Evolutionary conservation across 768 basidiomycete genomes (phyloP), one percentile per base, ranked within the genome.

Genomic region (Dictyophora rubrovolvata): DNA sequence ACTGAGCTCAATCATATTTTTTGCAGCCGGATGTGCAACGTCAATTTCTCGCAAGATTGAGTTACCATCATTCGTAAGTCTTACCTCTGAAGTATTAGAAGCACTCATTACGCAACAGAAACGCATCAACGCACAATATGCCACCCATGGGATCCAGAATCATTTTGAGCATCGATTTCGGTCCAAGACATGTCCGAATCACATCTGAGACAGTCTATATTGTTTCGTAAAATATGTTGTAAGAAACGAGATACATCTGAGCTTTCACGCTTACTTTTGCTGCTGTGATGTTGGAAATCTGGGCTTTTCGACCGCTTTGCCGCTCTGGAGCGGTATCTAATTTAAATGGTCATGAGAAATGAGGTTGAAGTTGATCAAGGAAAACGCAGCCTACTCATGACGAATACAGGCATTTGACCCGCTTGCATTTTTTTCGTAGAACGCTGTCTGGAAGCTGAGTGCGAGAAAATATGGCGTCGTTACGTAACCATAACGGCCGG

Each of bases 121-220:
- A 34, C 16, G 6, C 21, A 17, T n/a, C 23, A 56, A 56, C 77
- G 62, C 59, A 95, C 95, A 97, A 68, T 65, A 99, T 98, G 56
- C 96, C 96, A 55, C 96, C 96, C 96, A 99, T 98, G 1, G 94
- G 94, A 75, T 98, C 95, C 48, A 97, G 74, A 65, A 98, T 96
- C 96, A 99, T 98, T 79, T 98, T 99, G 55, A 98, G 76, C 96
- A 98, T 98, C 47, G 96, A 86, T 68, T 96, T 95, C 0, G 95
- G 95, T 1, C 94, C 96, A 36, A 98, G 72, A 80, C 96, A 98
- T 62, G 95, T 98, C 62, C 95, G 74, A 66, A 98, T 97, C 5
- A 99, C 94, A 78, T 98, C 96, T 62, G 95, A 93, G 0, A 98
- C 93, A 9, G 93, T 96, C 93, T 94, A 60, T 20, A 58, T 14